Evolutionary conservation across 495 filamentous ascomycete species (phyloP).

Genomic region (Penicillium soppii): DNA sequence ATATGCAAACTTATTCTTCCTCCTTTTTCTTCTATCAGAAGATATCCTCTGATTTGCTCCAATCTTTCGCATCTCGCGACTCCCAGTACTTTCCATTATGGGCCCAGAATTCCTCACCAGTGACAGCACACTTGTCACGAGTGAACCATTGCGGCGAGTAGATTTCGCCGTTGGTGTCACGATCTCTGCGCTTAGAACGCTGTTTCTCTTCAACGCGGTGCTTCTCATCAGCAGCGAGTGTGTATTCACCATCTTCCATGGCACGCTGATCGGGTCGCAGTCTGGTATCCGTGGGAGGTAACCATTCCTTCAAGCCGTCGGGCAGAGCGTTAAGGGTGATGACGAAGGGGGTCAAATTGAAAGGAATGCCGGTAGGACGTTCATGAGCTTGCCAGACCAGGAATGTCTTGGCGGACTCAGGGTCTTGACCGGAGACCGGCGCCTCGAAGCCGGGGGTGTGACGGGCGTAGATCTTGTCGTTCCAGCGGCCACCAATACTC

Average conservation of each 20-base stretch:
- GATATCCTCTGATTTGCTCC: slow-evolving; percentile 63
- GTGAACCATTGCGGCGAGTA: slow-evolving; percentile 85
- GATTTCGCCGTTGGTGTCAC: slow-evolving; percentile 75
- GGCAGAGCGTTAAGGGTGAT: slow-evolving; percentile 89
- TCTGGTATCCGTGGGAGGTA: slow-evolving; percentile 91
- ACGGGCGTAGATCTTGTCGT: slow-evolving; percentile 94
- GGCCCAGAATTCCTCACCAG: slow-evolving; percentile 88
- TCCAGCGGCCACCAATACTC: slow-evolving; percentile 93
- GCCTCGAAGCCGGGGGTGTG: slow-evolving; percentile 88
- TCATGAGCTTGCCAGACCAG: slow-evolving; percentile 87
- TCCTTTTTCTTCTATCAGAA: too few species aligned
- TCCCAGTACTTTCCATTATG: slow-evolving; percentile 89
- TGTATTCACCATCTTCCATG: slow-evolving; percentile 98
- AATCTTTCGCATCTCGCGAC: slow-evolving; percentile 50
- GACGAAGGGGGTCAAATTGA: slow-evolving; percentile 96
- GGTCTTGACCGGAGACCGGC: slow-evolving; percentile 55
- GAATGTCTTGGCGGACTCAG: slow-evolving; percentile 66
- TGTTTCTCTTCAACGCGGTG: slow-evolving; percentile 94
- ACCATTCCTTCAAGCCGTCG: slow-evolving; percentile 64
- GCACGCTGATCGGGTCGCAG: slow-evolving; percentile 93
- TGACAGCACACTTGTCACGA: slow-evolving; percentile 68
- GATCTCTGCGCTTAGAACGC: slow-evolving; percentile 67
- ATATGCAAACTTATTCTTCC: background rate
- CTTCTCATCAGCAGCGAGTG: slow-evolving; percentile 90
- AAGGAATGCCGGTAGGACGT: slow-evolving; percentile 82